Base-by-base conservation (phyloP, 495 filamentous ascomycete genomes). In the Penicillium bialowiezense region DNA sequence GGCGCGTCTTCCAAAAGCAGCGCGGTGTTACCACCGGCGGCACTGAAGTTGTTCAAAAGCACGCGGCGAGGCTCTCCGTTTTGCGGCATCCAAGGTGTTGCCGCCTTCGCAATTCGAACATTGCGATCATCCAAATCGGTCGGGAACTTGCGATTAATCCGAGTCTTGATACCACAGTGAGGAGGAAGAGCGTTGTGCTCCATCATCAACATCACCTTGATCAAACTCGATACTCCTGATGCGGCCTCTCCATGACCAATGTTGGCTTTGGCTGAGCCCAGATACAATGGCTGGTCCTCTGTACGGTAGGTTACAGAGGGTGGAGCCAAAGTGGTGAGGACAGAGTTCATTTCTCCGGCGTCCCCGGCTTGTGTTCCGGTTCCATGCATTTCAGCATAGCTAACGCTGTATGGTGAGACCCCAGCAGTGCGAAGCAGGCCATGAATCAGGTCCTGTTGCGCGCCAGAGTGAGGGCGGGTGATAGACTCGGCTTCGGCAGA, bases 311-410 rank as follows among this genome's bases (percentile, higher is more conserved):
- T 41, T 77, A 72, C 0, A 79, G 8, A 10, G 23, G 12, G 40
- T 5, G 44, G 41, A 1, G 65, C 62, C 34, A 71, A 73, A 1
- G 72, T 53, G 3, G 62, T 50, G 0, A 23, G 32, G 1, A 75
- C 64, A 5, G 69, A 68, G 7, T 45, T 7, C 32, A 61, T 58
- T 32, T 77, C 70, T 0, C 44, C 52, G 0, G 15, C 18, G 40
- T 77, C 72, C 7, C 74, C 74, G 12, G 60, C 59, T 37, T 75
- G 71, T 5, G 71, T 77, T 0, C 74, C 72, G 3, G 72, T 77
- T 2, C 72, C 71, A 44, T 77, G 74, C 39, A 75, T 54, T 59
- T 83, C 80, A 3, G 82, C 69, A 49, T 74, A 78, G 46, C 60
- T 60, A 18, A 84, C 67, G 35, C 77, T 73, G 19, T 67, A 51